Base-by-base conservation (phyloP, 2,329 filamentous ascomycete species). In the Teratosphaeria epicoccoides region DNA sequence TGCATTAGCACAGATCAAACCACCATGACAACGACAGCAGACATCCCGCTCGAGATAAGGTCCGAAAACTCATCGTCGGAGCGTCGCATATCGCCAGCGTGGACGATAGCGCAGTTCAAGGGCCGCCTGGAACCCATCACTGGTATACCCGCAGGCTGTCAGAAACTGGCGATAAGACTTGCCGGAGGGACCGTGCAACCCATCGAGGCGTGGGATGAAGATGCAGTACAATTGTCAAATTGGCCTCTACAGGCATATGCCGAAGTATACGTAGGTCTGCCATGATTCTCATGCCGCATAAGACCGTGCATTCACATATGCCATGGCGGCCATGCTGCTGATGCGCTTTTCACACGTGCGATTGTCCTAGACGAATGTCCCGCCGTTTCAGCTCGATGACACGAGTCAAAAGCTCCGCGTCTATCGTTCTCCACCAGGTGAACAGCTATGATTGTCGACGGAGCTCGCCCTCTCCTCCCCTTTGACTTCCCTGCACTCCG, bases 71-170 rank as follows among this genome's bases (percentile, higher is more conserved):
- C 85, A 46, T 81, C 84, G 47, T 90, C 88, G 49, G 93, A 98
- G 73, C 86, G 91, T 55, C 87, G 93, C 60, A 83, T 97, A 68
- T 91, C 88, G 24, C 91, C 91, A 12, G 85, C 90, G 60, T 98
- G 93, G 93, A 85, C 84, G 55, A 85, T 98, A 65, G 76, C 79
- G 51, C 83, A 88, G 63, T 78, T 97, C 62, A 95, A 91, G 73
- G 72, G 77, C 49, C 94, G 93, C 70, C 82, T 98, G 49, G 91
- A 97, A 71, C 85, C 88, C 55, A 84, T 97, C 71, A 97, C 91
- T 1, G 93, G 93, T 55, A 83, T 97, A 33, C 91, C 93, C 14
- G 87, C 90, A 10, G 79, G 78, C 25, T 82, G 78, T 54, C 93
- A 97, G 69, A 81, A 76, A 56, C 78, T 98, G 55, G 82, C 76